Conservation (phyloP, 75 land plant species). For the Pseudotsuga menziesii region DNA sequence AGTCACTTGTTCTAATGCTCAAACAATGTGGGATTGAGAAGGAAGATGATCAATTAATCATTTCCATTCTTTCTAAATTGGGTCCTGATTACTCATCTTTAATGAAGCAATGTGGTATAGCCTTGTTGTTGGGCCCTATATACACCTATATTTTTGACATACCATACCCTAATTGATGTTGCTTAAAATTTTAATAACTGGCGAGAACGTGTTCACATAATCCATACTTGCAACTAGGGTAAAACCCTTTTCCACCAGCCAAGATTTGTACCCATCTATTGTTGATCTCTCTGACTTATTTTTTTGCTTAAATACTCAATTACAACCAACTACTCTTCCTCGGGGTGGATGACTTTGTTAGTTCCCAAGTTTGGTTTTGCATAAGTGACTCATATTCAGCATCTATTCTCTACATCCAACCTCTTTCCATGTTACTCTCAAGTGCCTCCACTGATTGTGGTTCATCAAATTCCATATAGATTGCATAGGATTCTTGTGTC, state of each 20-base stretch:
- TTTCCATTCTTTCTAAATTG: too few relatives aligned
- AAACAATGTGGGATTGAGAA: too few relatives aligned
- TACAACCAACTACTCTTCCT: background rate
- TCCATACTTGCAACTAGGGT: background rate
- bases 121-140: too few relatives aligned
- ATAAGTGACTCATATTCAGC: background rate
- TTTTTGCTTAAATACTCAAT: background rate
- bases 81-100: too few relatives aligned
- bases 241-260: background rate
- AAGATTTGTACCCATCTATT: background rate
- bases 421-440: background rate
- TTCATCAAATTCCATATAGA: background rate
- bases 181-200: background rate
- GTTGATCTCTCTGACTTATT: background rate
- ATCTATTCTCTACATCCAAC: background rate
- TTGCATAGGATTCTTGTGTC: background rate
- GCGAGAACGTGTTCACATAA: background rate
- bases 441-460: background rate
- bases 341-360: background rate
- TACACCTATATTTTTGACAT: too few relatives aligned
- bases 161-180: background rate
- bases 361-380: background rate
- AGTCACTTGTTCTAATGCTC: too few relatives aligned
- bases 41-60: too few relatives aligned
- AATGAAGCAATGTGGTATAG: too few relatives aligned